phyloP scores from a whole-genome alignment of 371 early-diverging fungal species.

The Enteropsectra breve region DNA sequence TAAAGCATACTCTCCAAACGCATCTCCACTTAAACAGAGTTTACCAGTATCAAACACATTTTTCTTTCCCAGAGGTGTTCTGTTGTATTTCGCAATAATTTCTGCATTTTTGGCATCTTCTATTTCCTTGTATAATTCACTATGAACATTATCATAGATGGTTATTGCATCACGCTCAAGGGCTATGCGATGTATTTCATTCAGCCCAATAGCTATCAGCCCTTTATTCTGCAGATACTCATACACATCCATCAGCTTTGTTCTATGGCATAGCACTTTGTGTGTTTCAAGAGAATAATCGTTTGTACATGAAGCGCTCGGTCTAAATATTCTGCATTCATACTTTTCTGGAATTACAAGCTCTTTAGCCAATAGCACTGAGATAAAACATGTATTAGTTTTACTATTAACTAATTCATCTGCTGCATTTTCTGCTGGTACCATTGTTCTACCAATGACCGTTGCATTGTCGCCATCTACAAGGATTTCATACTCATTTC shows the following conservation, averaged over 20 bases:
- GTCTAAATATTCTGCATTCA: not conserved
- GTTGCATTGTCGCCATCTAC: slow-evolving; percentile 5
- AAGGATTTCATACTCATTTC: slow-evolving; percentile 9
- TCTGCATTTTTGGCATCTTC: slow-evolving; percentile 18
- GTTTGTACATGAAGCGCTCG: not conserved
- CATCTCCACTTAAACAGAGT: slow-evolving; percentile 11
- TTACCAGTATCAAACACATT: slow-evolving; percentile 7
- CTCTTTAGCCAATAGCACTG: not conserved
- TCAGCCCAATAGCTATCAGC: slow-evolving; percentile 43
- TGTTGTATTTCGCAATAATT: slow-evolving; percentile 34
- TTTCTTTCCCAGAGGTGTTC: slow-evolving; percentile 45
- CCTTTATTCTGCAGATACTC: slow-evolving; percentile 28
- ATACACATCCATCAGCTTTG: slow-evolving; percentile 26
- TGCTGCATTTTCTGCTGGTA: not conserved
- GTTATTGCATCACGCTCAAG: slow-evolving; percentile 46
- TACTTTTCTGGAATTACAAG: too few species aligned
- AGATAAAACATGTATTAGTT: slow-evolving; percentile 9
- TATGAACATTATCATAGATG: slow-evolving; percentile 41
- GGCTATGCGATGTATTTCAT: slow-evolving; percentile 48
- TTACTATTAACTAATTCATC: too few species aligned
- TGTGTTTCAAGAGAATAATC: slow-evolving; percentile 1
- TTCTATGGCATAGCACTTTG: slow-evolving; percentile 31
- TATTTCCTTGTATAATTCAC: slow-evolving; percentile 21
- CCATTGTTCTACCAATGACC: not conserved
- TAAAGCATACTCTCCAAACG: slow-evolving; percentile 4